These are phyloP conservation scores for Nicotiana attenuata DNA, from an alignment of 257 asterid genomes.

Conservation along the genomic window DNA sequence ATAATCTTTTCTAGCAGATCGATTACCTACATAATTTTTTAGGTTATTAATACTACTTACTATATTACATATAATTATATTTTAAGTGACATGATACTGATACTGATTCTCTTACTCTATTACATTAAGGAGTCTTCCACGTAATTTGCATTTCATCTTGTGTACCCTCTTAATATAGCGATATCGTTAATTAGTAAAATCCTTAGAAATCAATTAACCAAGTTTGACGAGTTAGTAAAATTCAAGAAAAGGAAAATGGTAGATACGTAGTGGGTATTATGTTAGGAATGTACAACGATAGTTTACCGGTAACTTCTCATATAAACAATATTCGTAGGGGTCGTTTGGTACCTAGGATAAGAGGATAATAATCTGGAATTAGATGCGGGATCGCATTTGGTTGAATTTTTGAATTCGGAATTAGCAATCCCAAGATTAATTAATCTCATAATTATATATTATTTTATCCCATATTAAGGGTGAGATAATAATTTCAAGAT, in stretches of 20 bases:
- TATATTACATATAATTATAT: background rate
- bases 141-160: background rate
- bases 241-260: background rate
- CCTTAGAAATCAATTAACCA: background rate
- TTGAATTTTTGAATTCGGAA: no score
- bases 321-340: background rate
- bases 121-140: background rate
- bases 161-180: background rate
- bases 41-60: background rate
- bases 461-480: no score
- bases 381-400: no score
- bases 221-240: background rate
- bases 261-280: slow-evolving; percentile 7
- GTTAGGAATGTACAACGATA: slow-evolving; percentile 13
- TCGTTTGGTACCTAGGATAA: no score
- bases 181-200: background rate
- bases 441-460: no score
- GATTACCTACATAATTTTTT: no score
- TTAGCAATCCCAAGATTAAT: no score
- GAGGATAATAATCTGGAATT: no score
- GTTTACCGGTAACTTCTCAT: slow-evolving; percentile 9
- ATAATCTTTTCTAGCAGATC: background rate
- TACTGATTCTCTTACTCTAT: no score
- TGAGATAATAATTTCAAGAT: no score
- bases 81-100: background rate